Evolutionary conservation across 805 yeast genomes (phyloP), one percentile per base, ranked within the genome.

Genomic region (Kuraishia ogatae): DNA sequence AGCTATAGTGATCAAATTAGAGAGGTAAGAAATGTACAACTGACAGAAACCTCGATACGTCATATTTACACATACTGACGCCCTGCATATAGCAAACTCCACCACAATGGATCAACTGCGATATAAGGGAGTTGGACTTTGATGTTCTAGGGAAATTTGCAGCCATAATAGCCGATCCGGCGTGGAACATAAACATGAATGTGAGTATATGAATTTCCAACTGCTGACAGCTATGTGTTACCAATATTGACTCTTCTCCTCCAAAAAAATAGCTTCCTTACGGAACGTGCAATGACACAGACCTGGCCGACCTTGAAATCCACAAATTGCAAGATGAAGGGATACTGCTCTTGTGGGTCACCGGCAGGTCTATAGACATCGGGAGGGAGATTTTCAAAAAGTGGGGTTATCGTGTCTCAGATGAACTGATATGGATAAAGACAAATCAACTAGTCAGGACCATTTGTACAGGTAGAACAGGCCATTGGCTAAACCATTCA

Each of bases 101-200:
- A 1, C 74, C 91, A 1, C 97, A 91, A 70, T 89, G 96, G 94
- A 88, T 92, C 57, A 80, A 82, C 55, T 89, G 96, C 67, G 97
- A 92, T 69, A 84, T 92, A 20, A 75, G 90, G 39, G 74, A 79
- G 52, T 75, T 92, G 55, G 91, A 93, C 60, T 83, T 93, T 62
- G 71, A 66, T 22, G 71, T 81, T 6, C 69, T 92, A 55, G 97
- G 97, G 1, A 83, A 86, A 70, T 88, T 88, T 71, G 91, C 85
- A 47, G 90, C 85, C 2, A 83, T 92, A 13, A 81, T 93, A 54
- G 93, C 96, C 0, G 98, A 92, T 67, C 97, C 97, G 2, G 94
- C 97, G 7, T 92, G 98, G 98, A 92, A 90, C 60, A 92, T 92
- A 59, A 97, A 92, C 70, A 91, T 89, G 92, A 86, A 87, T 55